phyloP scores from a whole-genome alignment of 1,139 yeast species.

The Diutina pseudorugosa region DNA sequence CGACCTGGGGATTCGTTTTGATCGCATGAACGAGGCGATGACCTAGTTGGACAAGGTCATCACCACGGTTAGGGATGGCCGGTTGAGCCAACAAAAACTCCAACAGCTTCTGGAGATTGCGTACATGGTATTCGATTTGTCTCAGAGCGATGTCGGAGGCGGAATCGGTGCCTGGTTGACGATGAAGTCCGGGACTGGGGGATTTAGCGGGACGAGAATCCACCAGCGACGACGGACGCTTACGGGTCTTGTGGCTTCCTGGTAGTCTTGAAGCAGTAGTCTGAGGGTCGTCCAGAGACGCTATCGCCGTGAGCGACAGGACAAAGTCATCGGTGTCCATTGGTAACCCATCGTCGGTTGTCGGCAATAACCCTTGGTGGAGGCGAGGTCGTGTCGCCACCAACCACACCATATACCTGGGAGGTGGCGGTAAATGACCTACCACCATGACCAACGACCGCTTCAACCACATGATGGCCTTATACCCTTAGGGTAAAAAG shows the following conservation, averaged over 20 bases:
- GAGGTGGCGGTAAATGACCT: too few relatives aligned
- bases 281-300: neutral
- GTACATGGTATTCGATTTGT: conserved; percentile 1
- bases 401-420: neutral
- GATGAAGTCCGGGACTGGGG: neutral
- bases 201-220: too few relatives aligned
- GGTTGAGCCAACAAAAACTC: neutral
- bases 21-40: neutral
- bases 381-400: neutral
- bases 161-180: neutral
- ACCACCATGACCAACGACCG: too few relatives aligned
- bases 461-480: too few relatives aligned
- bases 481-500: too few relatives aligned
- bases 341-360: neutral
- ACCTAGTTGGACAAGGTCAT: neutral
- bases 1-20: too few relatives aligned
- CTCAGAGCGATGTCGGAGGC: neutral
- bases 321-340: neutral
- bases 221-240: neutral
- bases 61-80: neutral
- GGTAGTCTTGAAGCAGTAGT: neutral
- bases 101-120: neutral
- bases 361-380: neutral
- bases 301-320: neutral
- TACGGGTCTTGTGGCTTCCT: neutral